Evolutionary conservation across 805 yeast species (phyloP).

Genomic region (Wickerhamomyces canadensis): DNA sequence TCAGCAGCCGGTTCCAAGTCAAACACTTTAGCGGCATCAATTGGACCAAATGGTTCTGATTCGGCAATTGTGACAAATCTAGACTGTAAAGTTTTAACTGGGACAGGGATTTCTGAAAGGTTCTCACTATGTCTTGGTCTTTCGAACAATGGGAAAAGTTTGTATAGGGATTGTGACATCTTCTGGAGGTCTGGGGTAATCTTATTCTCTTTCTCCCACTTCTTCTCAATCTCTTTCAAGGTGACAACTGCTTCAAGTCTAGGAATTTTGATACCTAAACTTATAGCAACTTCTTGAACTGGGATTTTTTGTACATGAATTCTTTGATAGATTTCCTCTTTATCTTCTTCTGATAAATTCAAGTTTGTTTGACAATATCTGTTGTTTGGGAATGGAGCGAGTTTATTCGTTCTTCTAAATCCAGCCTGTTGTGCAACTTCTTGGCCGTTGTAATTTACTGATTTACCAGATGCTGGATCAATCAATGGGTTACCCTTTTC

Average conservation of each 20-base stretch:
- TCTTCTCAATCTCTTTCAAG: slow-evolving; percentile 58
- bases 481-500: slow-evolving; percentile 36
- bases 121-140: slow-evolving; percentile 53
- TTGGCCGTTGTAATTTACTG: slow-evolving; percentile 20
- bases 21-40: slow-evolving; percentile 85
- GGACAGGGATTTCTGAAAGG: slow-evolving; percentile 90
- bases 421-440: slow-evolving; percentile 4
- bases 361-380: slow-evolving; percentile 61
- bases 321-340: slow-evolving; percentile 53
- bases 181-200: slow-evolving; percentile 50
- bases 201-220: slow-evolving; percentile 47
- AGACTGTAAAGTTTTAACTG: slow-evolving; percentile 73
- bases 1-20: slow-evolving; percentile 84
- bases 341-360: slow-evolving; percentile 52
- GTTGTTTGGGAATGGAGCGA: slow-evolving; percentile 83
- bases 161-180: slow-evolving; percentile 59
- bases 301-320: slow-evolving; percentile 46
- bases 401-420: slow-evolving; percentile 10
- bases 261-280: slow-evolving; percentile 74
- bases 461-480: slow-evolving; percentile 29
- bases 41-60: slow-evolving; percentile 91
- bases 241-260: slow-evolving; percentile 85
- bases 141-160: slow-evolving; percentile 74
- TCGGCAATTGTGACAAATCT: slow-evolving; percentile 88
- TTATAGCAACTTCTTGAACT: slow-evolving; percentile 69